Percentiles rank a stretch among this genome's conserved stretches.
Evolutionary conservation across 2,329 filamentous ascomycete genomes (phyloP).

Genomic region (Passalora sequoiae): DNA sequence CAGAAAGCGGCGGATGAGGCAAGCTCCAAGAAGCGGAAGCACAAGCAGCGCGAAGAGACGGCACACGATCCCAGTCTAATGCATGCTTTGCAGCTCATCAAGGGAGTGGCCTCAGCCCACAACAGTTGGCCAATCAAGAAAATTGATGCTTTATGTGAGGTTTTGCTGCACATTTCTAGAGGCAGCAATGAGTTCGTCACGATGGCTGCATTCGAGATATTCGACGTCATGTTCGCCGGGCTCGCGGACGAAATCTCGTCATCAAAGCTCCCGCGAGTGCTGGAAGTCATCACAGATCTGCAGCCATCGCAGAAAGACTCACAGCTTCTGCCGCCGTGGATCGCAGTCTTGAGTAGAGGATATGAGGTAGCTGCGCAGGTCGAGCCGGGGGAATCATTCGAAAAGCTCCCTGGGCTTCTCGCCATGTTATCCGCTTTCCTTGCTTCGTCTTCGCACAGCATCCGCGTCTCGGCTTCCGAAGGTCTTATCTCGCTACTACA

Average conservation of each 20-base stretch:
- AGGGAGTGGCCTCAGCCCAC: slow-evolving; percentile 78
- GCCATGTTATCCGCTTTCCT: slow-evolving; percentile 74
- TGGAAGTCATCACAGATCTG: slow-evolving; percentile 87
- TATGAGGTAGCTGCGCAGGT: slow-evolving; percentile 91
- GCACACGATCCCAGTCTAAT: slow-evolving; percentile 69
- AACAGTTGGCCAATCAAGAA: slow-evolving; percentile 96
- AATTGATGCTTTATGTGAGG: slow-evolving; percentile 85
- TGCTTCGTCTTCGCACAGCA: slow-evolving; percentile 82
- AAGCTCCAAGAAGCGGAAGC: slow-evolving; percentile 63
- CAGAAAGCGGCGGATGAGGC: slow-evolving; percentile 67
- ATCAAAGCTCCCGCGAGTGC: slow-evolving; percentile 77
- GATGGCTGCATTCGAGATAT: slow-evolving; percentile 93
- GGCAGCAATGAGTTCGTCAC: slow-evolving; percentile 93
- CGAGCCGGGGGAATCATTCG: slow-evolving; percentile 83
- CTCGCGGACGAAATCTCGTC: slow-evolving; percentile 85
- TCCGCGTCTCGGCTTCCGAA: slow-evolving; percentile 88
- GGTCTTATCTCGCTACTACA: slow-evolving; percentile 89
- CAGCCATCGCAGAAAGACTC: slow-evolving; percentile 90
- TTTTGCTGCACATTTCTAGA: slow-evolving; percentile 80
- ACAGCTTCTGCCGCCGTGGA: slow-evolving; percentile 91
- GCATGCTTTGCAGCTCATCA: slow-evolving; percentile 86
- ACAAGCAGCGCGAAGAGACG: slow-evolving; percentile 49
- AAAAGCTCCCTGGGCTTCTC: slow-evolving; percentile 82
- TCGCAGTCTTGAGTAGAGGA: slow-evolving; percentile 87
- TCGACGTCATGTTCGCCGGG: slow-evolving; percentile 91